Evolutionary conservation across 768 basidiomycete species (phyloP).

Genomic region (Suillus americanus): DNA sequence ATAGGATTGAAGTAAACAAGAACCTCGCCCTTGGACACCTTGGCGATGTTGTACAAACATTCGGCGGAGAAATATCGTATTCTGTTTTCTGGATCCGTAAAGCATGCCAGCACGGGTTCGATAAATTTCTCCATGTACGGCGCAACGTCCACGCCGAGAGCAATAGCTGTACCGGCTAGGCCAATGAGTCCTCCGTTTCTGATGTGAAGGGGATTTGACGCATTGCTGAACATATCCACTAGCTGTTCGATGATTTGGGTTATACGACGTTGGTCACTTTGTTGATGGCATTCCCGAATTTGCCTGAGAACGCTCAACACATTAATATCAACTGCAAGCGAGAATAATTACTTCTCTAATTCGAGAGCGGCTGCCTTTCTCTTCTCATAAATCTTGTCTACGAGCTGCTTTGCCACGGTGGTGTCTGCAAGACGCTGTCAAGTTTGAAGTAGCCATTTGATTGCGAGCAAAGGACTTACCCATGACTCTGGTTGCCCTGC

Average conservation of each 20-base stretch:
- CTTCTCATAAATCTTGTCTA: constrained; percentile 96
- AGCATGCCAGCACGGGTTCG: constrained; percentile 84
- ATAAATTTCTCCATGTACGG: constrained; percentile 95
- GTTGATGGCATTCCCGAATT: constrained; percentile 82
- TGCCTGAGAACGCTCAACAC: constrained; percentile 44
- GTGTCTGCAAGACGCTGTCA: constrained; percentile 46
- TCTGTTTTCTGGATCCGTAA: constrained; percentile 91
- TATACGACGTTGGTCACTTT: constrained; percentile 80
- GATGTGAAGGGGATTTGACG: constrained; percentile 80
- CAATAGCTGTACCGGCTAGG: constrained; percentile 95
- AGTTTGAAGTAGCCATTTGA: background rate
- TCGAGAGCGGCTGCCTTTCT: constrained; percentile 94
- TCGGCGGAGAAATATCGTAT: constrained; percentile 98
- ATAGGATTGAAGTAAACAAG: constrained; percentile 98
- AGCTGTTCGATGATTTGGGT: constrained; percentile 89
- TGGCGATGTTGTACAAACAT: constrained; percentile 96
- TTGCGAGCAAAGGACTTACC: constrained; percentile 1
- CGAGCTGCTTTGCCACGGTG: constrained; percentile 73
- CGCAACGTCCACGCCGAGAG: constrained; percentile 88
- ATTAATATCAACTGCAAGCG: constrained; percentile 1
- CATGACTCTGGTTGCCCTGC: background rate
- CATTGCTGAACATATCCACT: constrained; percentile 88
- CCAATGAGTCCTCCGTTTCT: constrained; percentile 96
- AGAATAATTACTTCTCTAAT: constrained; percentile 76
- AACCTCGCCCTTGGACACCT: constrained; percentile 96